Evolutionary conservation across 2,329 filamentous ascomycete genomes (phyloP), one percentile per base, ranked within the genome.

Genomic region (Nigrospora osmanthi): DNA sequence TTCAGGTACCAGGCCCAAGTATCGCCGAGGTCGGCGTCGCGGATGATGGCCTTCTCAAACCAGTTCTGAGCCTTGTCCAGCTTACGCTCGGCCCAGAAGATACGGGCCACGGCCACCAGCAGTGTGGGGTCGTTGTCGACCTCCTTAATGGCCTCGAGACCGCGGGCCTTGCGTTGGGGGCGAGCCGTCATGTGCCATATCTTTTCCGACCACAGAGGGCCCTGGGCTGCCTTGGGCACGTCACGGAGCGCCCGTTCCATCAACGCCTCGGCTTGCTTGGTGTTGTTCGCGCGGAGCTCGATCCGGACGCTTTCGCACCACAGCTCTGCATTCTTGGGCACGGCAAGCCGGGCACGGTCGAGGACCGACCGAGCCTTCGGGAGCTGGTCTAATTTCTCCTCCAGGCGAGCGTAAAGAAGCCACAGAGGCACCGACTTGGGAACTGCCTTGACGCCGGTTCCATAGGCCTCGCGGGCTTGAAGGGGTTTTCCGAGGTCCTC

Each of bases 1-100:
- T 91, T 90, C 65, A 89, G 93, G 65, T 96, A 98, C 91, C 91
- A 98, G 16, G 89, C 91, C 94, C 94, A 98, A 11, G 83, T 87
- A 69, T 98, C 94, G 42, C 93, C 93, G 42, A 81, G 70, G 62
- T 97, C 90, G 33, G 84, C 81, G 58, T 98, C 89, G 12, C 93
- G 72, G 44, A 95, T 75, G 45, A 96, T 82, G 0, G 93, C 93
- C 67, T 95, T 95, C 67, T 96, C 89, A 64, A 98, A 98, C 93
- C 93, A 98, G 52, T 81, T 90, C 65, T 90, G 86, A 3, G 93
- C 91, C 65, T 96, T 95, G 54, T 97, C 93, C 19, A 98, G 75
- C 60, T 85, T 84, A 45, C 93, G 78, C 68, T 98, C 93, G 11
- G 80, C 83, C 93, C 93, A 98, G 69, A 98, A 96, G 53, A 97